These are phyloP conservation scores for Xylaria digitata DNA, from an alignment of 2,329 filamentous ascomycete species.

Conservation along the genomic window DNA sequence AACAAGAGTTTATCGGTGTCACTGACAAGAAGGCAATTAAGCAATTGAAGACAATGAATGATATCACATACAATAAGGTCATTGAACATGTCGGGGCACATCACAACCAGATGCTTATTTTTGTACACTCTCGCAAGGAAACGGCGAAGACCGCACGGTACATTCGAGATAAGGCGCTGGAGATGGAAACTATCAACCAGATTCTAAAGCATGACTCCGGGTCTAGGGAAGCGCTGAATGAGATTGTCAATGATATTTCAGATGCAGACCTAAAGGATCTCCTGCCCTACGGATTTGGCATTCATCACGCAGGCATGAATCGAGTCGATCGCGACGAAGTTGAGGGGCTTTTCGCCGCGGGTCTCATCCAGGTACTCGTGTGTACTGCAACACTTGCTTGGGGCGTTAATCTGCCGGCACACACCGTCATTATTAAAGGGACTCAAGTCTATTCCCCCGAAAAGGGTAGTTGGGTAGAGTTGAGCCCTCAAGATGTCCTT, in stretches of 20 bases:
- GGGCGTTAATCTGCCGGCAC: conserved; percentile 98
- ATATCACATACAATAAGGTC: conserved; percentile 97
- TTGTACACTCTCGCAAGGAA: conserved; percentile 97
- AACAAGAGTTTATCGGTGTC: conserved; percentile 96
- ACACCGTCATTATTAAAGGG: conserved; percentile 99
- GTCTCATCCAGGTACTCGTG: conserved; percentile 92
- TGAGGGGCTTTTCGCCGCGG: conserved; percentile 92
- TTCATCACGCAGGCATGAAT: conserved; percentile 98
- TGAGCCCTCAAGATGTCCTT: conserved; percentile 96
- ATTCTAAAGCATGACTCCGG: conserved; percentile 93
- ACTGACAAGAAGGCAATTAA: conserved; percentile 99
- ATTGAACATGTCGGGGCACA: conserved; percentile 94
- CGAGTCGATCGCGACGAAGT: conserved; percentile 94
- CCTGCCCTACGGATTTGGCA: conserved; percentile 95
- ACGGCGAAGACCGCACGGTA: conserved; percentile 97
- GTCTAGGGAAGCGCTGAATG: conserved; percentile 85
- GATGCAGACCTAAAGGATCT: conserved; percentile 93
- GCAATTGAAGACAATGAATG: conserved; percentile 99
- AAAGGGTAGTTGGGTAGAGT: conserved; percentile 97
- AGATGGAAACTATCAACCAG: conserved; percentile 95
- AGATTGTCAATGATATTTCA: conserved; percentile 83
- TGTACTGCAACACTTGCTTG: conserved; percentile 98
- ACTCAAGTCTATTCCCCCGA: conserved; percentile 98
- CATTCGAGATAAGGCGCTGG: conserved; percentile 95
- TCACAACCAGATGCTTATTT: conserved; percentile 98